Base-by-base conservation (phyloP, 108 stramenopile genomes). In the Skeletonema costatum region DNA sequence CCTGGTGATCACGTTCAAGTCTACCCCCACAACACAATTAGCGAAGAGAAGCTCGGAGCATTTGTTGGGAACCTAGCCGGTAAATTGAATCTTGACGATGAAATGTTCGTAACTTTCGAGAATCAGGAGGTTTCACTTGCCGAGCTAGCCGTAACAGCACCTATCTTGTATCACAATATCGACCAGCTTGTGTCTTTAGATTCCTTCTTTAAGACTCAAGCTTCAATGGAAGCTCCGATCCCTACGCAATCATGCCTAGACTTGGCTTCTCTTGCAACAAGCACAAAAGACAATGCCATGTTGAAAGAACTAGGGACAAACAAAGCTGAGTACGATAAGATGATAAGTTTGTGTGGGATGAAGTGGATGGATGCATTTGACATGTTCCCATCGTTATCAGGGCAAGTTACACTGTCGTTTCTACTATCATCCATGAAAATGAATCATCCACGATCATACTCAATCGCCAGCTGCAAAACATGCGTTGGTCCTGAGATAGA, bases 361-460 rank as follows among this genome's bases (percentile, higher is more conserved):
- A 51, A 51, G 50, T 51, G 50, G 50, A 51, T 51, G n/a, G 6
- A 17, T 7, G 5, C 21, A 21, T 51, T 51, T 19, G 50, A 25
- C 19, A 51, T 17, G 1, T 51, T 51, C 50, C 69, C 51, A 8
- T 51, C 51, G 35, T 58, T 25, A 32, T 70, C 48, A 30, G 51
- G 16, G 29, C 53, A 50, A 19, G 50, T 70, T 32, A 32, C 69
- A 29, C 31, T 70, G 48, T 3, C 32, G 58, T 70, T 70, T 29
- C 69, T 70, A 7, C 14, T 70, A 0, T 70, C 31, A 7, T 25
- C n/a, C 53, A 32, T 21, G 19, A 51, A 51, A 51, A 19, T 56
- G 9, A 70, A 70, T 70, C 69, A 70, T 39, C 44, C 48, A 14
- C 51, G 69, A 14, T 70, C 69, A 59, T 70, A 70, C 32, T 70